Percentiles rank a stretch among this genome's conserved stretches.
phyloP scores from a whole-genome alignment of 768 basidiomycete genomes.

The Amanita muscaria region DNA sequence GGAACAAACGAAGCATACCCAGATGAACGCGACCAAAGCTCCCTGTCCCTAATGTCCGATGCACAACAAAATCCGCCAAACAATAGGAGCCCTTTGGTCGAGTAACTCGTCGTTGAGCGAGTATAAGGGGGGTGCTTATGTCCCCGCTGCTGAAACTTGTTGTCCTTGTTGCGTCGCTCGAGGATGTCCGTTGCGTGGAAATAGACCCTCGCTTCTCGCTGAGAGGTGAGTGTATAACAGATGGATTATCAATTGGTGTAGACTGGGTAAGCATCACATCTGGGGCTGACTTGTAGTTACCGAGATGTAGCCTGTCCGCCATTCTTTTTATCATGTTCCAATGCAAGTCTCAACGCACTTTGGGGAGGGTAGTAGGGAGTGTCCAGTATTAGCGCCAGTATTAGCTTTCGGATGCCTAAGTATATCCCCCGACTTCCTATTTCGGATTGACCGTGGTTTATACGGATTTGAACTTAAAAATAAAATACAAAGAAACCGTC shows the following conservation, averaged over 20 bases:
- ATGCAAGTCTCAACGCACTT: too few relatives aligned
- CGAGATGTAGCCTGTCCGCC: constrained; percentile 39
- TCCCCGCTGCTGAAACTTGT: constrained; percentile 17
- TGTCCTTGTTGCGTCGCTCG: constrained; percentile 35
- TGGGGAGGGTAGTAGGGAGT: too few relatives aligned
- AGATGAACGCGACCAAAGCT: constrained; percentile 96
- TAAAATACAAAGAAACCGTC: too few relatives aligned
- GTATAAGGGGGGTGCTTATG: constrained; percentile 12
- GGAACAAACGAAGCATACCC: constrained; percentile 33
- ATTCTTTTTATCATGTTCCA: constrained; percentile 38
- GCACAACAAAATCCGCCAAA: constrained; percentile 70
- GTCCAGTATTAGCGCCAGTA: too few relatives aligned
- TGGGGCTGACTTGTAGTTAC: constrained; percentile 16
- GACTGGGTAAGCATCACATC: constrained; percentile 14
- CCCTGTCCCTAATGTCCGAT: constrained; percentile 84
- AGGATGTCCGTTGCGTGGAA: constrained; percentile 59
- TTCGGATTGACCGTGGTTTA: background rate
- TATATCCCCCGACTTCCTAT: too few relatives aligned
- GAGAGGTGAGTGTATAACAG: constrained; percentile 19
- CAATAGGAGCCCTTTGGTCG: constrained; percentile 61
- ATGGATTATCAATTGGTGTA: background rate
- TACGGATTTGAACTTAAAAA: too few relatives aligned
- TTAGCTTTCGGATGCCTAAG: too few relatives aligned
- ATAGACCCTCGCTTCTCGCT: constrained; percentile 56
- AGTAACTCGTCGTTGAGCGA: constrained; percentile 12